Evolutionary conservation across 768 basidiomycete genomes (phyloP), one percentile per base, ranked within the genome.

Genomic region (Cyclocybe aegerita): DNA sequence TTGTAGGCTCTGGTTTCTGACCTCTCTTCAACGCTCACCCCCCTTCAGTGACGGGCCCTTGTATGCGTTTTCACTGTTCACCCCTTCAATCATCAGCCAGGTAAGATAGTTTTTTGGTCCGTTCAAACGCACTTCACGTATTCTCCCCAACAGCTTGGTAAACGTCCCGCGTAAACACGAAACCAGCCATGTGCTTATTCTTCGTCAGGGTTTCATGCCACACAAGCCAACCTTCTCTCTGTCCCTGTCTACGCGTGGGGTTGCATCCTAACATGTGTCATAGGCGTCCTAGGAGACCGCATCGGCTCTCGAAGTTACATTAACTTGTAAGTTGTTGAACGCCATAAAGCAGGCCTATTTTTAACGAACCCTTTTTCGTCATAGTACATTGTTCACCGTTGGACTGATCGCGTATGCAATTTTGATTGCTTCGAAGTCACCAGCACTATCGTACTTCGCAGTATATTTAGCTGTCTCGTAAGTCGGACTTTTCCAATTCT

Each of bases 221-320:
- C 85, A 1, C 65, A 72, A 17, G 86, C 88, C 2, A 90, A 91
- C 60, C 64, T 91, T 9, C 71, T 92, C 11, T 86, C 86, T 0
- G 87, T 90, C 3, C 88, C 89, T 1, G 85, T 90, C 29, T 90
- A 90, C 60, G 79, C 76, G 4, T 88, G 85, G 79, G 81, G 83
- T 14, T 86, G 86, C 57, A 63, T 87, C 34, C 69, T 87, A 59
- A 90, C 89, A 4, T 75, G 79, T 53, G 50, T 70, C 31, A 69
- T 88, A 40, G 88, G 88, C 12, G 73, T 83, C 50, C 56, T 81
- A 16, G 85, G 85, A 16, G 88, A 89, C 59, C 75, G 78, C 6
- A 65, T 77, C 17, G 80, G 79, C n/a, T 71, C 69, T 39, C 73
- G 85, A 15, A 81, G 71, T 37, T 70, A 77, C 53, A 79, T 86